Evolutionary conservation across 2,329 filamentous ascomycete genomes (phyloP), one percentile per base, ranked within the genome.

Genomic region (Sclerotinia borealis): DNA sequence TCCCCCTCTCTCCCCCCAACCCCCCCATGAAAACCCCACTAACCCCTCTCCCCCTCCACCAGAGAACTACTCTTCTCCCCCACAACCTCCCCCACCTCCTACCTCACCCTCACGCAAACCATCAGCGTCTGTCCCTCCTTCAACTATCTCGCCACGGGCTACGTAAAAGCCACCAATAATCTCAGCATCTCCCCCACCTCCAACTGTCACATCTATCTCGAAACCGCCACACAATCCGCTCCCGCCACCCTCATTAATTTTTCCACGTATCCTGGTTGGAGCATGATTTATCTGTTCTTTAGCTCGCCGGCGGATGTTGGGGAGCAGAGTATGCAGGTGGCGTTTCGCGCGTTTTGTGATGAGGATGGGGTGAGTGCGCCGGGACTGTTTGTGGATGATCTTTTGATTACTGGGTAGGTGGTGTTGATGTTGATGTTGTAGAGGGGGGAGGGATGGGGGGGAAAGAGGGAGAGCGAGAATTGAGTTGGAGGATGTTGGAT

Each of bases 261-360:
- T 13, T 58, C 39, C n/a, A 58, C 54, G 9, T 58, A 47, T 13
- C 39, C 39, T 7, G 54, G 54, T 7, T 56, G 54, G 54, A 56
- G 54, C 39, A 56, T 56, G 54, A 17, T 56, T 4, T 56, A 56
- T 34, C 39, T 56, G 17, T 56, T 56, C 39, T 56, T 56, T n/a
- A 45, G 39, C 29, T 27, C 54, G 25, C 54, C 54, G 1, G 4
- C 41, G 0, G 39, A 39, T 9, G 39, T 11, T 11, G 54, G 54
- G 6, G 11, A 15, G 8, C 54, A 56, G 13, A 7, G 17, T 56
- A 19, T 56, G 0, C 39, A 31, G 7, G 22, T 56, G 4, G 25
- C 27, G 4, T 27, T 56, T 27, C 54, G 45, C 19, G 31, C 54
- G 25, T 56, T 34, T 22, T 56, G 54, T 56, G 29, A 56, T 25